phyloP scores from a whole-genome alignment of 257 asterid genomes.

The Petunia secreta region DNA sequence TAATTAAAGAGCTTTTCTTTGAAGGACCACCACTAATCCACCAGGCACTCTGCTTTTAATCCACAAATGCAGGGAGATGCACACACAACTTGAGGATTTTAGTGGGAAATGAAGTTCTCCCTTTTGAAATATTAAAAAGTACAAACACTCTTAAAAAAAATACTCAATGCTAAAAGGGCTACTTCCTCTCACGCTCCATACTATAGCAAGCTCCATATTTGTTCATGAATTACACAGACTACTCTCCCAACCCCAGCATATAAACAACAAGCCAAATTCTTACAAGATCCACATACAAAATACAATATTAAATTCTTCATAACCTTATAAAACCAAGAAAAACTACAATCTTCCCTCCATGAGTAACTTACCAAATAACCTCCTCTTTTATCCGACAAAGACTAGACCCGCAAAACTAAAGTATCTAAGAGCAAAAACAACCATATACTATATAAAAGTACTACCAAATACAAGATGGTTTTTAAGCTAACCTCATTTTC shows the following conservation, averaged over 20 bases:
- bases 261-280: neutral
- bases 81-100: neutral
- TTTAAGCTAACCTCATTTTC: slow-evolving; percentile 70
- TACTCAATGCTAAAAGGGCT: too few species aligned
- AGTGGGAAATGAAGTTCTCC: slow-evolving; percentile 60
- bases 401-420: neutral
- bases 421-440: neutral
- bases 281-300: slow-evolving; percentile 13
- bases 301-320: neutral
- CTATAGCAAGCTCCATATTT: too few species aligned
- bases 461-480: too few species aligned
- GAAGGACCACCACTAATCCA: neutral
- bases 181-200: too few species aligned
- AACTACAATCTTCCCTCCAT: neutral
- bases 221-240: neutral
- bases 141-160: too few species aligned
- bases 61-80: neutral
- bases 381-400: neutral
- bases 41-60: neutral
- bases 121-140: slow-evolving; percentile 53
- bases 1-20: slow-evolving; percentile 9
- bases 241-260: neutral
- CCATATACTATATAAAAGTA: neutral
- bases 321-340: neutral
- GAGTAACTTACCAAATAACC: neutral